Conservation (phyloP, 805 yeast species). For the Zygoascus tannicola region DNA sequence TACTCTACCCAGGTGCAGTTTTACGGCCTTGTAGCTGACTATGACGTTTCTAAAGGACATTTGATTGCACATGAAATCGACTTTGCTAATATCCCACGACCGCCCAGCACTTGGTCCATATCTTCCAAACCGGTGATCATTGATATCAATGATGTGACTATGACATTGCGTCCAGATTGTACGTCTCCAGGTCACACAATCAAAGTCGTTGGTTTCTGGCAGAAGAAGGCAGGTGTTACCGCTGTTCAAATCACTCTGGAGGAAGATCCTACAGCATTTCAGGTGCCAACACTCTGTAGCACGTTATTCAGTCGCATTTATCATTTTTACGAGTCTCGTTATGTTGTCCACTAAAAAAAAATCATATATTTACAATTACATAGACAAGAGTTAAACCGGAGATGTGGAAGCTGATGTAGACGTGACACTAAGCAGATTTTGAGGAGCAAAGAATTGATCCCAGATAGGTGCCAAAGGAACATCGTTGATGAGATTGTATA, state of each 20-base stretch:
- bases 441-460: constrained; percentile 25
- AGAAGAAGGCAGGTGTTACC: neutral
- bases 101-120: neutral
- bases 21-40: constrained; percentile 1
- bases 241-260: neutral
- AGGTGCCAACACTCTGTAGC: neutral
- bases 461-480: constrained; percentile 27
- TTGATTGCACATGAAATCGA: neutral
- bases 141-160: neutral
- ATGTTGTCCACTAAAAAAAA: too few species aligned
- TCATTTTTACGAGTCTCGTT: constrained; percentile 1
- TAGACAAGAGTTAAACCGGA: neutral
- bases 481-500: constrained; percentile 27
- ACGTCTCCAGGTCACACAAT: constrained; percentile 1
- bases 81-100: neutral
- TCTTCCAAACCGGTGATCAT: neutral
- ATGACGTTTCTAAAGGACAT: neutral
- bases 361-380: neutral
- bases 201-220: constrained; percentile 4
- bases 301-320: neutral
- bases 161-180: neutral
- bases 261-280: neutral
- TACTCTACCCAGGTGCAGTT: constrained; percentile 1
- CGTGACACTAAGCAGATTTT: neutral
- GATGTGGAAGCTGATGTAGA: neutral